These are phyloP conservation scores for Naganishia sp. DNA, from an alignment of 1,284 basidiomycete genomes.

Conservation along the genomic window DNA sequence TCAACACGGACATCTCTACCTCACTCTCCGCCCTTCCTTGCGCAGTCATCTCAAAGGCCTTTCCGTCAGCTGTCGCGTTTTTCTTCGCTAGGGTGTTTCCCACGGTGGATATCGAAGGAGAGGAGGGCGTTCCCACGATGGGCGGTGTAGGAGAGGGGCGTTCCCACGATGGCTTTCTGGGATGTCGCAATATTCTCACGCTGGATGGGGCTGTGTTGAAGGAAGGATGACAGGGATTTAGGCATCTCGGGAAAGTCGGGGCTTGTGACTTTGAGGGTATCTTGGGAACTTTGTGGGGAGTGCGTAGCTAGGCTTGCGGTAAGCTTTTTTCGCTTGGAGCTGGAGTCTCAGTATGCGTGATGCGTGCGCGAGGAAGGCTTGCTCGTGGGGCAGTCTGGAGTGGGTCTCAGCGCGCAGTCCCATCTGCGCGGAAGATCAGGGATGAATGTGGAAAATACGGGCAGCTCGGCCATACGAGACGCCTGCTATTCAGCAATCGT, in stretches of 20 bases:
- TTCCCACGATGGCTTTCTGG: slow-evolving; percentile 1
- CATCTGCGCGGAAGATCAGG: too few relatives aligned
- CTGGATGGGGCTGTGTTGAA: neutral
- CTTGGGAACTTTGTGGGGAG: neutral
- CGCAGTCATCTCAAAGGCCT: neutral
- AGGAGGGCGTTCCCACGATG: slow-evolving; percentile 1
- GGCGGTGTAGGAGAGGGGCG: neutral
- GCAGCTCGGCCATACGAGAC: too few relatives aligned
- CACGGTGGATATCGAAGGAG: neutral
- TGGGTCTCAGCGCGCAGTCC: too few relatives aligned
- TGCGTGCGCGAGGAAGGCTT: too few relatives aligned
- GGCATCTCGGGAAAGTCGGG: neutral
- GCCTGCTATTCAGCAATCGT: too few relatives aligned
- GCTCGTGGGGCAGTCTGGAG: too few relatives aligned
- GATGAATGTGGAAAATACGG: too few relatives aligned
- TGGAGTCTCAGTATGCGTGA: neutral
- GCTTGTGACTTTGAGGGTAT: neutral
- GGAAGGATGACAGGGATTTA: too few relatives aligned
- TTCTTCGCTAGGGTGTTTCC: neutral
- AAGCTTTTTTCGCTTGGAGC: neutral
- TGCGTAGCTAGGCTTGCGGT: neutral
- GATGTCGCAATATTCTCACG: neutral
- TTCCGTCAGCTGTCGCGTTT: slow-evolving; percentile 20
- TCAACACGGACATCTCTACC: neutral
- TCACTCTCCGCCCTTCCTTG: neutral